Evolutionary conservation across 2,329 filamentous ascomycete genomes (phyloP), one percentile per base, ranked within the genome.

Genomic region (Fusarium lyarnte): DNA sequence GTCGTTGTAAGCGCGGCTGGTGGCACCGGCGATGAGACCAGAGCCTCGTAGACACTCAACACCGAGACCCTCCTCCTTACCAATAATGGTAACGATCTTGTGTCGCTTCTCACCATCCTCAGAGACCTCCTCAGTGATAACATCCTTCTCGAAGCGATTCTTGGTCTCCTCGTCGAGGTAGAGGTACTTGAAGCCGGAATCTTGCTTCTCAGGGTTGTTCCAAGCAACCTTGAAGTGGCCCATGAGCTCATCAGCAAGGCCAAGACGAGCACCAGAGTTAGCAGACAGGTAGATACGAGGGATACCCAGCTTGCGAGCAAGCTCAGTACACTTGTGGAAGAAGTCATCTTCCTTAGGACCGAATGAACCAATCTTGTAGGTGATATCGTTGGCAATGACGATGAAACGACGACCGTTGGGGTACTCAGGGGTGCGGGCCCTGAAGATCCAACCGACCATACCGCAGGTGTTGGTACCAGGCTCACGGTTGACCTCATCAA

Each of bases 371-470:
- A 98, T 99, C 88, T 97, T 97, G 89, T 94, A 98, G 23, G 96
- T 99, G 82, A 99, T 99, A 80, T 99, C 96, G 88, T 99, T 99
- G 88, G 96, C 95, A 72, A 99, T 92, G 74, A 99, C 94, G 81
- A 99, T 91, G 84, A 98, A 98, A 80, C 93, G 93, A 76, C 96
- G 91, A 66, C 96, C 96, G 73, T 90, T 89, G 65, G 96, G 95
- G 81, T 99, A 99, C 83, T 99, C 96, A 14, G 96, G 96, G 3
- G 96, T 98, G 81, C 91, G 94, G 21, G 95, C 96, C 70, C 94
- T 97, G 81, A 98, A 92, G 74, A 98, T 89, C 96, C 96, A 99
- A 75, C 94, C 96, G 62, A 99, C 95, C 96, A 99, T 99, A 85
- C 96, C 96, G 79, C 96, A 96, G 46, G 88, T 93, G 87, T 99